Evolutionary conservation across 331 rosid genomes (phyloP).

Genomic region (Malus hybrid): DNA sequence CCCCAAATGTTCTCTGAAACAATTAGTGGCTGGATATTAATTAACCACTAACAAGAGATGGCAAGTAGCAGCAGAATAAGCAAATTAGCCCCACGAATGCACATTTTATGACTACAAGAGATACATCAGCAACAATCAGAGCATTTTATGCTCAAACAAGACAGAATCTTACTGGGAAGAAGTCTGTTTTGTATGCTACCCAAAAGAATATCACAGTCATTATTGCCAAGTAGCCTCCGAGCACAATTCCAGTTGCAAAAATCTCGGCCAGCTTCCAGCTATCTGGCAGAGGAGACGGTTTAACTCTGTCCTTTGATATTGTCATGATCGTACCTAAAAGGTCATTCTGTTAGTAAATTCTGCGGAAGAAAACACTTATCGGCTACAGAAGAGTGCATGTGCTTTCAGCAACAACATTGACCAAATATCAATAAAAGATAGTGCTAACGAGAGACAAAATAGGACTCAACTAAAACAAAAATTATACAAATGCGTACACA

Average conservation of each 20-base stretch:
- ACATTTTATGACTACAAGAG: background rate
- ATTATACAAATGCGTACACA: too few species aligned
- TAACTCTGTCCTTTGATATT: conserved; percentile 93
- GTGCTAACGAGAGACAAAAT: too few species aligned
- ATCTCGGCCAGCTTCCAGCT: conserved; percentile 98
- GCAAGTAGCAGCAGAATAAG: background rate
- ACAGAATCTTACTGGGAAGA: conserved; percentile 74
- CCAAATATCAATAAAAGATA: background rate
- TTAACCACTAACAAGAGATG: background rate
- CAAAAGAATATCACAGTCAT: conserved; percentile 99
- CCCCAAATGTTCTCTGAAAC: conserved; percentile 76
- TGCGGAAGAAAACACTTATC: background rate
- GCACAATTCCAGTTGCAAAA: conserved; percentile 85
- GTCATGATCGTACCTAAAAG: conserved; percentile 93
- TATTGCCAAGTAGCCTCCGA: conserved; percentile 95
- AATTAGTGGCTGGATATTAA: conserved; percentile 3
- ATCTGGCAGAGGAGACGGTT: conserved; percentile 98
- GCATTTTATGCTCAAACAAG: background rate
- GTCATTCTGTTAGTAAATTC: conserved; percentile 5
- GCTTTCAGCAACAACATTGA: background rate
- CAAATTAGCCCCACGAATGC: too few species aligned
- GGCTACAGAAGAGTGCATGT: background rate
- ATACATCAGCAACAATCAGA: background rate
- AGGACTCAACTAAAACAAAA: too few species aligned
- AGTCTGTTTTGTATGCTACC: conserved; percentile 88